Conservation (phyloP, 2,329 filamentous ascomycete species). For the Thelonectria olida region DNA sequence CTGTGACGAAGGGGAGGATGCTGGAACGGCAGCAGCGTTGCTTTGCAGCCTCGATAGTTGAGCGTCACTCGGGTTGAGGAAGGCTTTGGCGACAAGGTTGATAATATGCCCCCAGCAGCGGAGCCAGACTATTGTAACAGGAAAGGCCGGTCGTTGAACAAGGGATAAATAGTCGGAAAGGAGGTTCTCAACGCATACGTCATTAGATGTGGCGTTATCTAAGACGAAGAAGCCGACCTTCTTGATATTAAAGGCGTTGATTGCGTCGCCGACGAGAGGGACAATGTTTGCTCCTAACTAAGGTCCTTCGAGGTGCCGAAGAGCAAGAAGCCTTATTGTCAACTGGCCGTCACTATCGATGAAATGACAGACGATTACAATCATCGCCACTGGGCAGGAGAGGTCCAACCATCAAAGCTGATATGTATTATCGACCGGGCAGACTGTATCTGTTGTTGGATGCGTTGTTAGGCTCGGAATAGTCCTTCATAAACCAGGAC, state of each 20-base stretch:
- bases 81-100: too few relatives aligned
- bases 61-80: not conserved
- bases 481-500: not conserved
- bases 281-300: not conserved
- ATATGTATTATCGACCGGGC: not conserved
- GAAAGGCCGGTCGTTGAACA: not conserved
- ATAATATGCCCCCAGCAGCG: not conserved
- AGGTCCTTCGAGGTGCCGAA: not conserved
- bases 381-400: not conserved
- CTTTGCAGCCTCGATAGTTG: not conserved
- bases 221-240: not conserved
- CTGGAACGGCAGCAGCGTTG: not conserved
- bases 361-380: not conserved
- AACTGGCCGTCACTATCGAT: not conserved
- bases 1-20: not conserved
- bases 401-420: not conserved
- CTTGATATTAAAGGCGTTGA: not conserved
- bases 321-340: not conserved
- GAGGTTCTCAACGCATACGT: not conserved
- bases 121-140: not conserved
- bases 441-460: not conserved
- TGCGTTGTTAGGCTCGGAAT: not conserved
- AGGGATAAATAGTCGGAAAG: not conserved
- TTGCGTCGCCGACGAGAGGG: not conserved
- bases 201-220: not conserved